phyloP scores from a whole-genome alignment of 345 rosid species.

The Lenwebbia sp. region DNA sequence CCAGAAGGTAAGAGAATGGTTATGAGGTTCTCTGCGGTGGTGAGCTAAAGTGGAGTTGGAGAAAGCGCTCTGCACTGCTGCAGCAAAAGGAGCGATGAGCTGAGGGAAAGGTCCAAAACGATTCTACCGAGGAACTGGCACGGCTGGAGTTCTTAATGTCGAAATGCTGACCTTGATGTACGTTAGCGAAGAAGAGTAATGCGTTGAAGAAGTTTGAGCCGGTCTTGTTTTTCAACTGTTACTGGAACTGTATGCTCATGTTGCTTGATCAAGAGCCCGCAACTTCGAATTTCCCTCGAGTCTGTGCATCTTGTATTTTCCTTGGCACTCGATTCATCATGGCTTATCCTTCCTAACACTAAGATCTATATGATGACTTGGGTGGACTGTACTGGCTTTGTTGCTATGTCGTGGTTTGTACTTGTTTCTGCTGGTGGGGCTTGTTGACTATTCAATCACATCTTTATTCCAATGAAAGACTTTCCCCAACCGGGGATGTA shows the following conservation, averaged over 20 bases:
- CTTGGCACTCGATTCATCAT: neutral
- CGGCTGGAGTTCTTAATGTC: neutral
- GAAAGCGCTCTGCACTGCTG: neutral
- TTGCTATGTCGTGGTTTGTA: neutral
- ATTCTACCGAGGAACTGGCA: neutral
- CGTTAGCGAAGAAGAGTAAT: neutral
- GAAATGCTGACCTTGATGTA: neutral
- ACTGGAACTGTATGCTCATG: neutral
- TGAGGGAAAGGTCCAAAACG: neutral
- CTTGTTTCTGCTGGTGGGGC: neutral
- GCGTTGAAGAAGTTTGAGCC: neutral
- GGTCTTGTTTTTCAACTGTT: neutral
- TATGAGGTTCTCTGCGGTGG: neutral
- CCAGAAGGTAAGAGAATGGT: neutral
- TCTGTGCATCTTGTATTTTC: neutral
- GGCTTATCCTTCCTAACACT: neutral
- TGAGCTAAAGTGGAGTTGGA: neutral
- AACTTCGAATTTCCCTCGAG: neutral
- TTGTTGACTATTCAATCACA: neutral
- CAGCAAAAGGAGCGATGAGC: neutral
- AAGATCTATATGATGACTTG: neutral
- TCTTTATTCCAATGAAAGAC: neutral
- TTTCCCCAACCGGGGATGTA: slow-evolving; percentile 1
- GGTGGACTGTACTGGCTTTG: neutral
- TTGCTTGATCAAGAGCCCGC: neutral